Percentiles rank a stretch among this genome's conserved stretches.
Evolutionary conservation across 768 basidiomycete species (phyloP).

Genomic region (Solioccasus polychromus): DNA sequence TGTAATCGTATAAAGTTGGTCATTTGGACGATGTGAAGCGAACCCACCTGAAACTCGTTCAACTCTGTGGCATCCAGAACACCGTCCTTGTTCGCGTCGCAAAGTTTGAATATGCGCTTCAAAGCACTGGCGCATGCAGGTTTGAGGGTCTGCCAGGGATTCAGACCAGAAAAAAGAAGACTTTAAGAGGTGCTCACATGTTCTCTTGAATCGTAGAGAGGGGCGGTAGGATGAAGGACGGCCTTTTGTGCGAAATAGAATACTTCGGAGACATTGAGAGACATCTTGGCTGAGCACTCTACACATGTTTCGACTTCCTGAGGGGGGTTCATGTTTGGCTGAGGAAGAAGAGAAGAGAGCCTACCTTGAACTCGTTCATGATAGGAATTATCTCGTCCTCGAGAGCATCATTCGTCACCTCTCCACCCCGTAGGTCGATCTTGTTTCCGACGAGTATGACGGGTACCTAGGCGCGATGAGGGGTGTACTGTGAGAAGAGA

Average conservation of each 20-base stretch:
- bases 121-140: slow-evolving; percentile 87
- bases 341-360: slow-evolving; percentile 11
- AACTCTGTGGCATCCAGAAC: slow-evolving; percentile 86
- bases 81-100: slow-evolving; percentile 93
- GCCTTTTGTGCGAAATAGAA: slow-evolving; percentile 99
- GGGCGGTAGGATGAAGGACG: slow-evolving; percentile 94
- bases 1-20: slow-evolving; percentile 27
- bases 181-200: slow-evolving; percentile 54
- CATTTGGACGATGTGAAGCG: background rate
- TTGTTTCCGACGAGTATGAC: slow-evolving; percentile 98
- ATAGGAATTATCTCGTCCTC: slow-evolving; percentile 95
- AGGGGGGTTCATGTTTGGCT: slow-evolving; percentile 5
- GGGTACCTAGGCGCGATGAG: slow-evolving; percentile 60
- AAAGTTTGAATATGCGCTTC: slow-evolving; percentile 92
- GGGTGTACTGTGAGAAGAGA: background rate
- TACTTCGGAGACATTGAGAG: slow-evolving; percentile 92
- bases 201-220: slow-evolving; percentile 93
- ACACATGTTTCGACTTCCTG: slow-evolving; percentile 99
- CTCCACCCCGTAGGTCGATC: slow-evolving; percentile 91
- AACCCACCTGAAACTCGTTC: slow-evolving; percentile 89
- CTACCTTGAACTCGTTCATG: slow-evolving; percentile 98
- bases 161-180: slow-evolving; percentile 9
- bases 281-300: slow-evolving; percentile 90
- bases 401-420: slow-evolving; percentile 90
- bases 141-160: slow-evolving; percentile 74